phyloP scores from a whole-genome alignment of 495 filamentous ascomycete species.

The Apiosordaria backusii region DNA sequence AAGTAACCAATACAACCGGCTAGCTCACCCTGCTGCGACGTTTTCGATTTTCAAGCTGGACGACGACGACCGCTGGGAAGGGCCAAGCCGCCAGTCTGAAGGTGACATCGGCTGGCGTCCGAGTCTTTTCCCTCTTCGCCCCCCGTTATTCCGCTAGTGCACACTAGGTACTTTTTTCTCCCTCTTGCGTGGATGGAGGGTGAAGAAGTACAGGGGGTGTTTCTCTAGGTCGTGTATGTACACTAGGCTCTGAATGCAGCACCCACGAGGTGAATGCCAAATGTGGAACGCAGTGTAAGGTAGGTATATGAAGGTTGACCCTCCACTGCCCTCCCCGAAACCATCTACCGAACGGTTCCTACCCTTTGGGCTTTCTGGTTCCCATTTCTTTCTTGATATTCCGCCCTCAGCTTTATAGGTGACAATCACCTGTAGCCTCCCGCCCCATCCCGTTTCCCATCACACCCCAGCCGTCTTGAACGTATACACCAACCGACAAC shows the following conservation, averaged over 20 bases:
- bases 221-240: not conserved
- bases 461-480: not conserved
- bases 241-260: not conserved
- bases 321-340: not conserved
- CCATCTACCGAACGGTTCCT: not conserved
- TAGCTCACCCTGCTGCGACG: not conserved
- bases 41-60: not conserved
- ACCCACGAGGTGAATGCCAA: not conserved
- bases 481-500: not conserved
- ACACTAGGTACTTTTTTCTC: slow-evolving; percentile 1
- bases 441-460: not conserved
- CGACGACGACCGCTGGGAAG: not conserved
- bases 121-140: not conserved
- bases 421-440: not conserved
- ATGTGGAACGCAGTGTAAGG: not conserved
- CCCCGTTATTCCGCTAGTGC: not conserved
- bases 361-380: not conserved
- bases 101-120: not conserved
- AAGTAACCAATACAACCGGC: not conserved
- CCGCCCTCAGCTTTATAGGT: not conserved
- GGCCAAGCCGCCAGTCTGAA: not conserved
- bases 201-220: not conserved
- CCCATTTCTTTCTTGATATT: not conserved
- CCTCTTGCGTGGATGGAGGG: not conserved
- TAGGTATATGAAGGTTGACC: not conserved